Evolutionary conservation across 306 rosid species (phyloP).

Genomic region (Gillenia trifoliata): DNA sequence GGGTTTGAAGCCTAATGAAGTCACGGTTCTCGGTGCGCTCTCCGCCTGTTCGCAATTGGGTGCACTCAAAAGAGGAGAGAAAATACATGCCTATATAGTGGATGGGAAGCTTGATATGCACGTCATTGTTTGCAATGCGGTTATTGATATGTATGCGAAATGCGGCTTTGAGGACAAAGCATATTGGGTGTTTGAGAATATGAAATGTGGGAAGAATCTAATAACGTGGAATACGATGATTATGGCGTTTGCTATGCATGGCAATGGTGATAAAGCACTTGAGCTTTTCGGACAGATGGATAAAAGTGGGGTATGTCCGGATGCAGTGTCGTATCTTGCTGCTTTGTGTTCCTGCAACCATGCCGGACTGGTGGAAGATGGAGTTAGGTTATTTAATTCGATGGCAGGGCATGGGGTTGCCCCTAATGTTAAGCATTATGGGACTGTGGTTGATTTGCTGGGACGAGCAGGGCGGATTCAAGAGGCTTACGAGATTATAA

Average conservation of each 20-base stretch:
- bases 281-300: constrained; percentile 55
- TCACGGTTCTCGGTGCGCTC: constrained; percentile 66
- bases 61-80: constrained; percentile 57
- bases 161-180: constrained; percentile 78
- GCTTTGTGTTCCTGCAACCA: constrained; percentile 80
- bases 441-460: constrained; percentile 72
- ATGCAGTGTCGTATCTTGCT: constrained; percentile 74
- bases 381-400: constrained; percentile 55
- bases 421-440: constrained; percentile 76
- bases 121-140: constrained; percentile 77
- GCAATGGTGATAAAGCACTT: constrained; percentile 58
- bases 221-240: constrained; percentile 89
- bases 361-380: constrained; percentile 79
- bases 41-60: constrained; percentile 86
- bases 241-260: constrained; percentile 80
- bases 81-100: constrained; percentile 42
- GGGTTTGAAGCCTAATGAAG: constrained; percentile 67
- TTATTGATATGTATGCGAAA: constrained; percentile 80
- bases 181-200: constrained; percentile 43
- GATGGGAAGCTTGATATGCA: constrained; percentile 45
- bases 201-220: constrained; percentile 55
- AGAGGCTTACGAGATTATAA: constrained; percentile 62
- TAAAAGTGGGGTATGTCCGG: constrained; percentile 36
- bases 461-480: constrained; percentile 80
- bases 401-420: constrained; percentile 41